Conservation (phyloP, 768 basidiomycete genomes). For the Mycena galopus region DNA sequence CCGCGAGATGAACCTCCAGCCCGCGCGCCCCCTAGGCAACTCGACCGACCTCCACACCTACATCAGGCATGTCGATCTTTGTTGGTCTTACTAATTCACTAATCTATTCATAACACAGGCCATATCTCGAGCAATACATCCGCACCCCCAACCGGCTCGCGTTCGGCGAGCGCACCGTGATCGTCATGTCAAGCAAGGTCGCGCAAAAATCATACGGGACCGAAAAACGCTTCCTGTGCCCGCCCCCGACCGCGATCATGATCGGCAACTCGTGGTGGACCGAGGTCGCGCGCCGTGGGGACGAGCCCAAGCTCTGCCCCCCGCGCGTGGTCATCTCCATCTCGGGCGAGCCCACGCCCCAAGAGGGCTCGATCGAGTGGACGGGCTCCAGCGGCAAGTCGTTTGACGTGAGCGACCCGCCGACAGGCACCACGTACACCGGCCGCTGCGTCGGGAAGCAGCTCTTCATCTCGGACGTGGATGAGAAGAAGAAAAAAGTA, state of each 20-base stretch:
- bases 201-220: slow-evolving; percentile 98
- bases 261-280: slow-evolving; percentile 97
- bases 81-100: not conserved
- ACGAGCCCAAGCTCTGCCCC: slow-evolving; percentile 79
- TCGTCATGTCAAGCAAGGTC: slow-evolving; percentile 98
- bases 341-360: slow-evolving; percentile 88
- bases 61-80: slow-evolving; percentile 70
- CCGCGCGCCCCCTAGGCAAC: slow-evolving; percentile 63
- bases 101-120: slow-evolving; percentile 56
- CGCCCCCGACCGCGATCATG: slow-evolving; percentile 93
- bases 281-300: slow-evolving; percentile 79
- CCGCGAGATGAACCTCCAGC: slow-evolving; percentile 74
- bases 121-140: slow-evolving; percentile 89
- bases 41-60: slow-evolving; percentile 85
- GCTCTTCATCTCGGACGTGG: slow-evolving; percentile 94
- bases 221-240: slow-evolving; percentile 95
- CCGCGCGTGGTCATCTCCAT: slow-evolving; percentile 92
- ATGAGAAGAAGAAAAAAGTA: slow-evolving; percentile 96
- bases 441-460: slow-evolving; percentile 96
- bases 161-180: slow-evolving; percentile 92
- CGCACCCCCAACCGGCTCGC: slow-evolving; percentile 87
- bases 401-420: slow-evolving; percentile 84
- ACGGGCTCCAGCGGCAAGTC: slow-evolving; percentile 86
- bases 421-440: slow-evolving; percentile 87
- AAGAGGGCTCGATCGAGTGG: slow-evolving; percentile 92